Evolutionary conservation across 2,329 filamentous ascomycete genomes (phyloP), one percentile per base, ranked within the genome.

Genomic region (Myotisia sp.): DNA sequence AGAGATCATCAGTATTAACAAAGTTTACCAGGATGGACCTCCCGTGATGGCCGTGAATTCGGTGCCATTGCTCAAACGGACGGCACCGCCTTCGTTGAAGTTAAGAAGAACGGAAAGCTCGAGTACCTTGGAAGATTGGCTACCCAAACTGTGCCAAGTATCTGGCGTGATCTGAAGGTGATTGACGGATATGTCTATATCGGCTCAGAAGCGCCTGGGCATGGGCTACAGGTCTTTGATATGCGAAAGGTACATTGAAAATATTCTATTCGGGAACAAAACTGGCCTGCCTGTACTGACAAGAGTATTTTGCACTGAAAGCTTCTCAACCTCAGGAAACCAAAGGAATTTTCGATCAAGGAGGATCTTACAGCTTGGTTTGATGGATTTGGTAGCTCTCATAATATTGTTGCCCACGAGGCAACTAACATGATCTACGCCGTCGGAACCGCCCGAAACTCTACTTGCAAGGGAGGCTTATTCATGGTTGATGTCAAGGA

Each of bases 151-250:
- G 44, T 44, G 1, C 45, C 45, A 6, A 49, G 48, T 3, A 44
- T 47, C 2, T 55, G 55, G 54, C 51, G 52, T 36, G 58, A 62
- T 36, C 58, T 60, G 33, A 50, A 54, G 36, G 43, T 51, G 38
- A 43, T 59, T 45, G 30, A 39, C 21, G 34, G 34, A 12, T 39
- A 39, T 22, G 33, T 37, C 10, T 39, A 36, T 30, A 41, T 61
- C 37, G 58, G 58, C n/a, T 52, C 53, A 8, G 63, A 66, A 42
- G 63, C 66, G 21, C 44, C 48, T 27, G 50, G 59, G 44, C 71
- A 76, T 50, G 67, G 68, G 21, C 64, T 76, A 29, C 72, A 76
- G 52, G 64, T 76, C 52, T 76, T 76, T 46, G 72, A 76, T 52
- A 64, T 74, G 67, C 64, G 59, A 45, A 74, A 65, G 42, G 42